A percentile compares a stretch with the other conserved stretches of the same genome.
Conservation (phyloP, 2,329 filamentous ascomycete genomes). For the Piedraia hortae region DNA sequence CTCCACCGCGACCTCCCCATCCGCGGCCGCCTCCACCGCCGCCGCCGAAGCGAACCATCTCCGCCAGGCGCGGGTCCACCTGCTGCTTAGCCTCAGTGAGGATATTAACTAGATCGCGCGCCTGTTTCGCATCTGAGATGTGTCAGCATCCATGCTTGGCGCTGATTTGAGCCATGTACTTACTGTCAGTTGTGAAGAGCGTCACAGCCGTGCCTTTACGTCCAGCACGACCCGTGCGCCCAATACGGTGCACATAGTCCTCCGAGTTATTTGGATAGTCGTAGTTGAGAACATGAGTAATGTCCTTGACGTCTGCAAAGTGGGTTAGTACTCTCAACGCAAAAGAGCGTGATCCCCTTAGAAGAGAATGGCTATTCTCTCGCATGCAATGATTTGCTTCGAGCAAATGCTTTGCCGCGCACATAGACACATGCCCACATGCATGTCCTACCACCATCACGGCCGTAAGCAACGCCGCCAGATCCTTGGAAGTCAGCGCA, state of each 20-base stretch:
- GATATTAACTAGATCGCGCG: slow-evolving; percentile 81
- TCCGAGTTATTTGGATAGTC: slow-evolving; percentile 89
- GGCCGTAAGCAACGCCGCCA: slow-evolving; percentile 28
- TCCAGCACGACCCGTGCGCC: slow-evolving; percentile 45
- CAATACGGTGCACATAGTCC: slow-evolving; percentile 42
- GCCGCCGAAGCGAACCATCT: slow-evolving; percentile 84
- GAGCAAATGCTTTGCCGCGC: slow-evolving; percentile 1
- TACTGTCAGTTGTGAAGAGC: slow-evolving; percentile 97
- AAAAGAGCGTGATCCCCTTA: too few relatives aligned
- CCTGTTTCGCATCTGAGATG: slow-evolving; percentile 27
- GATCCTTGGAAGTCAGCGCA: slow-evolving; percentile 38
- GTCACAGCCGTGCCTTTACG: slow-evolving; percentile 90
- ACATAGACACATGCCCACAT: slow-evolving; percentile 5
- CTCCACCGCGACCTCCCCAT: slow-evolving; percentile 34
- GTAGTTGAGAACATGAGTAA: slow-evolving; percentile 99
- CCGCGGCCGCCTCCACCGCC: slow-evolving; percentile 37
- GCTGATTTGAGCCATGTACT: slow-evolving; percentile 18
- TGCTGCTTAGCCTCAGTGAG: slow-evolving; percentile 93
- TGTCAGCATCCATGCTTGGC: slow-evolving; percentile 9
- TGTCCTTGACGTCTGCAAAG: slow-evolving; percentile 95
- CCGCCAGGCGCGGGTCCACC: slow-evolving; percentile 79
- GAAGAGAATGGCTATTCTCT: too few relatives aligned
- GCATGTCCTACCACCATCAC: slow-evolving; percentile 11
- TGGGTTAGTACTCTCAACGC: too few relatives aligned
- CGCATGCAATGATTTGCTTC: slow-evolving; percentile 1